phyloP scores from a whole-genome alignment of 768 basidiomycete genomes.

The Russula dissimulans region DNA sequence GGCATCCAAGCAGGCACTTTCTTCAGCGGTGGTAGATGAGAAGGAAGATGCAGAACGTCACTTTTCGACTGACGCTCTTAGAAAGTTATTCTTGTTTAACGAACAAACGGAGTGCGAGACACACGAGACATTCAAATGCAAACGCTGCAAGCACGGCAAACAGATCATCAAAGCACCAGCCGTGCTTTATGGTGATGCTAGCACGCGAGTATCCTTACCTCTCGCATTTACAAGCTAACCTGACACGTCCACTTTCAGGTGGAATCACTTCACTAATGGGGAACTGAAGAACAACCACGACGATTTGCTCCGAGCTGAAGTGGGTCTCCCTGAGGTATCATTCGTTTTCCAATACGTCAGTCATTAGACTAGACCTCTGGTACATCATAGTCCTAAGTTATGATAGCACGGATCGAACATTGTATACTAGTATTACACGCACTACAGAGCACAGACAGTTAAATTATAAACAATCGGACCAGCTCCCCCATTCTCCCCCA shows the following conservation, averaged over 20 bases:
- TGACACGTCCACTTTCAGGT: conserved; percentile 39
- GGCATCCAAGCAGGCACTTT: conserved; percentile 91
- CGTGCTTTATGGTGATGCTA: conserved; percentile 90
- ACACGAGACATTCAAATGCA: conserved; percentile 97
- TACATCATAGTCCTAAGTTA: conserved; percentile 5
- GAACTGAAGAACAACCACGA: conserved; percentile 91
- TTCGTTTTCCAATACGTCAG: conserved; percentile 97
- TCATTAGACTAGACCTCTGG: conserved; percentile 38
- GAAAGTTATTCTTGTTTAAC: conserved; percentile 88
- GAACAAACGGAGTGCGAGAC: conserved; percentile 84
- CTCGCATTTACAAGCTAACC: background rate
- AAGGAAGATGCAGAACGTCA: conserved; percentile 93
- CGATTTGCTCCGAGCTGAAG: conserved; percentile 86
- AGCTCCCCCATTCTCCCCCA: conserved; percentile 65
- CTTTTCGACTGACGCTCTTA: conserved; percentile 81
- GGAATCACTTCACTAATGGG: conserved; percentile 93
- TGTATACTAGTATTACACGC: conserved; percentile 15
- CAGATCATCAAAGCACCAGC: conserved; percentile 79
- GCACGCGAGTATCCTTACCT: conserved; percentile 61
- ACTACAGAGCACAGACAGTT: background rate
- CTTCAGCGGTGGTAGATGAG: conserved; percentile 96
- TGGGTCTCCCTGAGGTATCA: conserved; percentile 74
- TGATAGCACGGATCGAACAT: background rate
- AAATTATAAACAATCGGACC: conserved; percentile 44
- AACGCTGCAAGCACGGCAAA: conserved; percentile 77